Base-by-base conservation (phyloP, 192 early-diverging fungal genomes). In the Coemansia sp. region DNA sequence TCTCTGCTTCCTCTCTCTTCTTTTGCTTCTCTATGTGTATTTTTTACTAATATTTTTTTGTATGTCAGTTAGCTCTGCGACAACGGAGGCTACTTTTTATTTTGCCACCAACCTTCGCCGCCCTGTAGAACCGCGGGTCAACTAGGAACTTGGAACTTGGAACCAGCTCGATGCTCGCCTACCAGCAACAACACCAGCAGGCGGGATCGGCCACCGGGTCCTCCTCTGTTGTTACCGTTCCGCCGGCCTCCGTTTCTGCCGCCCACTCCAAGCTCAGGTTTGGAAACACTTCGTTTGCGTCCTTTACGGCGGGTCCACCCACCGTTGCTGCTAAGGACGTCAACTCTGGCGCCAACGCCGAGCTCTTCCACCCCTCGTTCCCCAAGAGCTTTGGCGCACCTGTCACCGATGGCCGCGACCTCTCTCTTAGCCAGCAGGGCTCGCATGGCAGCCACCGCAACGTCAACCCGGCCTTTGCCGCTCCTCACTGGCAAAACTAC, bases 261-360 rank as follows among this genome's bases (percentile, higher is more conserved):
- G 75, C 72, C 29, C 77, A 73, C 42, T 82, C 80, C 12, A 68
- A 68, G 44, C 80, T 82, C 36, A 67, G 80, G 50, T 82, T 82
- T 60, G 80, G 80, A 46, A 74, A 72, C 80, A 74, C 72, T 7
- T 69, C 72, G 29, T 61, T 61, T 39, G 59, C 59, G 10, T 61
- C 59, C 59, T 61, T 61, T 21, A 38, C 32, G 3, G 19, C 59
- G n/a, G 59, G 59, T 3, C 36, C 59, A 6, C 19, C 36, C 5
- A 11, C 59, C 21, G 36, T 19, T 4, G 36, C 10, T n/a, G 59
- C 36, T 11, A 39, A 36, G 9, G 3, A 39, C 12, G 21, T 39
- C n/a, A 21, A 61, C 59, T 19, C 59, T 41, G 59, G 34, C 36
- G 2, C 36, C 21, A 39, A 3, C 17, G 3, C 59, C 21, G 59